A percentile compares a stretch with the other conserved stretches of the same genome.
Conservation (phyloP, 768 basidiomycete species). For the Pilatotrama ljubarskyi region DNA sequence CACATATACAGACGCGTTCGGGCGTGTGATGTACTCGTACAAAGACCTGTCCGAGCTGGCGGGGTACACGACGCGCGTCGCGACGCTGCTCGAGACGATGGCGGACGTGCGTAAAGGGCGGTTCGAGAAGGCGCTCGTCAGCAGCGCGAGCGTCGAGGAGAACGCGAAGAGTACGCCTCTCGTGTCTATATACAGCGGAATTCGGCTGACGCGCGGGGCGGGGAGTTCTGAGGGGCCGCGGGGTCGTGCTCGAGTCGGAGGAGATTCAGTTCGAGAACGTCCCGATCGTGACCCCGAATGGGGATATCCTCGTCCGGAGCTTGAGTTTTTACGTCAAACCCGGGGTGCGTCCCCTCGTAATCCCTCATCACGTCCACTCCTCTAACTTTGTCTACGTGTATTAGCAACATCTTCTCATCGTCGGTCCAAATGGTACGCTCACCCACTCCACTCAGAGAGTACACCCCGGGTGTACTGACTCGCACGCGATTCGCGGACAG, state of each 20-base stretch:
- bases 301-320: constrained; percentile 83
- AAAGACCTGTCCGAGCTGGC: constrained; percentile 96
- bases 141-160: constrained; percentile 68
- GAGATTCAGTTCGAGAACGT: constrained; percentile 92
- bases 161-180: constrained; percentile 67
- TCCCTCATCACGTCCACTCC: background rate
- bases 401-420: constrained; percentile 84
- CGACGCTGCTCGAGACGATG: constrained; percentile 88
- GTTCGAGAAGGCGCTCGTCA: constrained; percentile 87
- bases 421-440: constrained; percentile 84
- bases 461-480: too few species aligned
- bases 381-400: constrained; percentile 29
- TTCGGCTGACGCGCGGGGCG: background rate
- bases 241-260: constrained; percentile 78
- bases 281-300: constrained; percentile 95
- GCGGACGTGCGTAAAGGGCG: constrained; percentile 79
- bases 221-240: constrained; percentile 76
- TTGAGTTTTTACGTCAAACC: constrained; percentile 89
- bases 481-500: too few species aligned
- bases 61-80: constrained; percentile 92
- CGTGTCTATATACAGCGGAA: background rate
- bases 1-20: constrained; percentile 75
- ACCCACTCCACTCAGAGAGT: too few species aligned
- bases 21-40: constrained; percentile 95
- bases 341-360: constrained; percentile 52